phyloP scores from a whole-genome alignment of 192 early-diverging fungal species.

The Physocladia obscura region DNA sequence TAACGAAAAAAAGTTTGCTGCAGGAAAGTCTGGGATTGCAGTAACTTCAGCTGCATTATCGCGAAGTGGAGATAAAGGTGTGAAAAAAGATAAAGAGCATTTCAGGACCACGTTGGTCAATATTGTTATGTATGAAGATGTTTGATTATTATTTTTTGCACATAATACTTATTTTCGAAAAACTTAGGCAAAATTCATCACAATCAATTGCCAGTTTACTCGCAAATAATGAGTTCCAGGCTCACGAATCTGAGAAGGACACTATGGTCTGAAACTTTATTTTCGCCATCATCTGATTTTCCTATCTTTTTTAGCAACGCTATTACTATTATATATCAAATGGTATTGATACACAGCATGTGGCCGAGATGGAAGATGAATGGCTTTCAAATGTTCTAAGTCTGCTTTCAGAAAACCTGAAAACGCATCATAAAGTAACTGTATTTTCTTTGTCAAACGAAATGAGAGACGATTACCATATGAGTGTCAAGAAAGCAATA shows the following conservation, averaged over 20 bases:
- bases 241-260: slow-evolving; percentile 30
- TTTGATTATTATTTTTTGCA: not conserved
- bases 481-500: slow-evolving; percentile 68
- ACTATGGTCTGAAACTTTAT: slow-evolving; percentile 22
- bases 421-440: slow-evolving; percentile 39
- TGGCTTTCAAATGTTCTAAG: slow-evolving; percentile 58
- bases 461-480: slow-evolving; percentile 67
- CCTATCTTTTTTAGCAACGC: slow-evolving; percentile 47
- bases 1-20: slow-evolving; percentile 10
- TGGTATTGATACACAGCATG: slow-evolving; percentile 62
- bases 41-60: not conserved
- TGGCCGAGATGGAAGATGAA: slow-evolving; percentile 61
- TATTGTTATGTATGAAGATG: slow-evolving; percentile 52
- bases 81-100: slow-evolving; percentile 55
- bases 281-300: too few species aligned
- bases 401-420: slow-evolving; percentile 48
- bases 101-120: slow-evolving; percentile 60
- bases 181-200: slow-evolving; percentile 43
- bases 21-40: not conserved
- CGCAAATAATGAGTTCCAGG: slow-evolving; percentile 8
- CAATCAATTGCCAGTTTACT: slow-evolving; percentile 6
- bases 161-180: not conserved
- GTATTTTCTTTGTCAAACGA: slow-evolving; percentile 48
- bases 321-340: slow-evolving; percentile 70
- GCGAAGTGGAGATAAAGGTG: slow-evolving; percentile 33